Percentiles rank a stretch among this genome's conserved stretches.
phyloP scores from a whole-genome alignment of 176 grass and related monocot species.

The Carex scoparia region DNA sequence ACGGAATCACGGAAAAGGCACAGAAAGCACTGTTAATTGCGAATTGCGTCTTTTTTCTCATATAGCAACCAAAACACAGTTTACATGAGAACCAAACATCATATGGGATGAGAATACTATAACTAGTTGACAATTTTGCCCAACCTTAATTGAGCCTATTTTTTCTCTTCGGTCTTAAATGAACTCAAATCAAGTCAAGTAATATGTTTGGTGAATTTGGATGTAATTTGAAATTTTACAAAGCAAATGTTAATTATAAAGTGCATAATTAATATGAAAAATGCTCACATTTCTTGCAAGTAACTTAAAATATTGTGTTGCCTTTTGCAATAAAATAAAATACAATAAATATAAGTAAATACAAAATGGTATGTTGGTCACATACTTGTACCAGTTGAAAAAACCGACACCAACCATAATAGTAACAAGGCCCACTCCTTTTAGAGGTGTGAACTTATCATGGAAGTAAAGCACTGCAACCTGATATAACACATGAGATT shows the following conservation, averaged over 20 bases:
- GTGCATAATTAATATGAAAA: neutral
- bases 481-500: slow-evolving; percentile 38
- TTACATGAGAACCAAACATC: neutral
- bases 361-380: slow-evolving; percentile 26
- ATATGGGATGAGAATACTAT: neutral
- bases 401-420: slow-evolving; percentile 92
- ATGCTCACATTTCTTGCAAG: neutral
- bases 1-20: neutral
- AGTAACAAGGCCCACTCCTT: slow-evolving; percentile 73
- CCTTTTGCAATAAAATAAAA: neutral
- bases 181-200: neutral
- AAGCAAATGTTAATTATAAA: neutral
- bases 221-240: slow-evolving; percentile 12
- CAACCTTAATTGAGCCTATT: neutral
- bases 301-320: neutral
- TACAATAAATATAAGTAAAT: slow-evolving; percentile 5
- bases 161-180: neutral
- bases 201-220: neutral
- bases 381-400: slow-evolving; percentile 99
- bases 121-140: neutral
- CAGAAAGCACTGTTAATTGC: neutral
- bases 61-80: neutral
- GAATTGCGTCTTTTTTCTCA: neutral
- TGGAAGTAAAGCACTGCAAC: slow-evolving; percentile 99
- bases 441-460: slow-evolving; percentile 82